Conservation (phyloP, 2,329 filamentous ascomycete genomes). For the Bipolaris cookei region DNA sequence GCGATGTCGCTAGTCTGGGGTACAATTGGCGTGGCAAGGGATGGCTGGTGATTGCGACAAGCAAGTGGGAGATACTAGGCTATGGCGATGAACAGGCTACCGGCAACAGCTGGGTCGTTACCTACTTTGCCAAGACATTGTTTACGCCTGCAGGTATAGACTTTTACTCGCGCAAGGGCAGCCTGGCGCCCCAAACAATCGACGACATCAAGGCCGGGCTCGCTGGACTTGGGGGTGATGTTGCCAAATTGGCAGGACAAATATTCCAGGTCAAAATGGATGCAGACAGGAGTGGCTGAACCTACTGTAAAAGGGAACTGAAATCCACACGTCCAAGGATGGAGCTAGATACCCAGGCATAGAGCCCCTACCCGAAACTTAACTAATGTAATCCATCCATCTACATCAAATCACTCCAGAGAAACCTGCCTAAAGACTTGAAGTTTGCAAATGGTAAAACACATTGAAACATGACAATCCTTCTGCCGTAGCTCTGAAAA, state of each 20-base stretch:
- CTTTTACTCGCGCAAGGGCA: conserved; percentile 70
- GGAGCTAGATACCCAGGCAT: conserved; percentile 18
- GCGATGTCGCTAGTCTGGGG: conserved; percentile 57
- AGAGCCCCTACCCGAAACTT: conserved; percentile 1
- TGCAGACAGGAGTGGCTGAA: conserved; percentile 26
- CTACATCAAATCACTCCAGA: background rate
- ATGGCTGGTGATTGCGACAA: conserved; percentile 72
- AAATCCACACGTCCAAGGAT: background rate
- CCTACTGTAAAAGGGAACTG: background rate
- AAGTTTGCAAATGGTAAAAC: background rate
- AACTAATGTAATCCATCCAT: background rate
- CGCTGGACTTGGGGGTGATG: conserved; percentile 57
- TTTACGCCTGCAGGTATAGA: conserved; percentile 86
- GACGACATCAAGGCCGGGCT: conserved; percentile 63
- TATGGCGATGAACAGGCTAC: conserved; percentile 66
- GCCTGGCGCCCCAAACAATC: conserved; percentile 64
- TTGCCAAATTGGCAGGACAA: conserved; percentile 60
- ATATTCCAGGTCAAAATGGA: conserved; percentile 55
- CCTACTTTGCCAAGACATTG: conserved; percentile 81
- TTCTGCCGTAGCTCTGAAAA: background rate
- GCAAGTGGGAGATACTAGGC: conserved; percentile 82
- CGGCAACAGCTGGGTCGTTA: conserved; percentile 73
- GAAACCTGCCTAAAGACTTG: background rate
- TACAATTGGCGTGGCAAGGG: conserved; percentile 78
- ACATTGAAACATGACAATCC: background rate